These are phyloP conservation scores for Pseudoneurospora amorphoporcata DNA, from an alignment of 495 filamentous ascomycete species.

Conservation along the genomic window DNA sequence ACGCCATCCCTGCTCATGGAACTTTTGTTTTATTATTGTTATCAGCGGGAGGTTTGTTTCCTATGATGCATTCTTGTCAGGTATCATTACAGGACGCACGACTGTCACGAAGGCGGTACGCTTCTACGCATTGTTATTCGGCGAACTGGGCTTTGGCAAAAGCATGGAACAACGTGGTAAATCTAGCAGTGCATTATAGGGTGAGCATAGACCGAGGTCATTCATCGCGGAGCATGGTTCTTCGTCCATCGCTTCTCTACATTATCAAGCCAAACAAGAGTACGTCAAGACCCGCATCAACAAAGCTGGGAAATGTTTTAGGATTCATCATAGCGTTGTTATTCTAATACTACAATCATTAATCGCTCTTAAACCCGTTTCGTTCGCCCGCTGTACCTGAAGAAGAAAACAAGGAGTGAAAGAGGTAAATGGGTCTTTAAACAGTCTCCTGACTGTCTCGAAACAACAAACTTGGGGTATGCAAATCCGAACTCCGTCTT, in stretches of 20 bases:
- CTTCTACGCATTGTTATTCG: background rate
- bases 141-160: background rate
- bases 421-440: background rate
- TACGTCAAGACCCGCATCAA: background rate
- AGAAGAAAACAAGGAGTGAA: background rate
- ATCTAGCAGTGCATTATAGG: background rate
- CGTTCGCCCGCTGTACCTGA: background rate
- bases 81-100: background rate
- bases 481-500: background rate
- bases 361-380: background rate
- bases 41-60: background rate
- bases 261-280: background rate
- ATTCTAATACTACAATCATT: background rate
- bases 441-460: background rate
- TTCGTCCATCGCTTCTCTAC: background rate
- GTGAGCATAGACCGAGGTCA: background rate
- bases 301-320: background rate
- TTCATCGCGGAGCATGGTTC: background rate
- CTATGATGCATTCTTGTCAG: background rate
- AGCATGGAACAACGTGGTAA: background rate
- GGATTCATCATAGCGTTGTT: background rate
- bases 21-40: background rate
- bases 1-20: background rate
- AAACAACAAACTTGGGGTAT: background rate
- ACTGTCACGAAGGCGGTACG: background rate